These are phyloP conservation scores for Chloridella minuta DNA, from an alignment of 352 stramenopile species.

Conservation along the genomic window DNA sequence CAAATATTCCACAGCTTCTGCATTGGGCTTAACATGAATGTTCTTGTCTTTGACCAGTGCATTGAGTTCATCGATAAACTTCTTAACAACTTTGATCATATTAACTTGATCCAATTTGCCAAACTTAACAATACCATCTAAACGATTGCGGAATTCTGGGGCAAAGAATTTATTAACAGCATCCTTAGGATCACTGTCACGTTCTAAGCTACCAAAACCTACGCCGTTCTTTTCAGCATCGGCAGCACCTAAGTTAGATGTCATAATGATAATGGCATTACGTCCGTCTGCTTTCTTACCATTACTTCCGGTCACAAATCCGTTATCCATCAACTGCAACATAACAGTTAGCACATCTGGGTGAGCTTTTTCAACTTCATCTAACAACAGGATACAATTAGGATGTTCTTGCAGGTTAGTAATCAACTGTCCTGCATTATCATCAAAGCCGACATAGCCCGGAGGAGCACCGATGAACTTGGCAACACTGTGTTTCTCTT, in stretches of 20 bases:
- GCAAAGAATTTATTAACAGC: constrained; percentile 30
- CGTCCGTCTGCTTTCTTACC: constrained; percentile 69
- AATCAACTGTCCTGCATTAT: constrained; percentile 66
- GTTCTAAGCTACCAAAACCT: constrained; percentile 19
- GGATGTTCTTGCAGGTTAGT: constrained; percentile 57
- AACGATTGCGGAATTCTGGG: constrained; percentile 71
- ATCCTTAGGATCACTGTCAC: constrained; percentile 47
- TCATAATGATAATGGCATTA: constrained; percentile 88
- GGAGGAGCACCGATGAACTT: constrained; percentile 59
- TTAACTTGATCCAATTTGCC: too few relatives aligned
- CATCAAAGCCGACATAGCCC: constrained; percentile 68
- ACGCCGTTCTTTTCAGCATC: too few relatives aligned
- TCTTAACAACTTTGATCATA: too few relatives aligned
- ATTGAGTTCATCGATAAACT: too few relatives aligned
- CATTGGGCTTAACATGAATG: too few relatives aligned
- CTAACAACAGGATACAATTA: constrained; percentile 37
- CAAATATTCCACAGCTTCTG: too few relatives aligned
- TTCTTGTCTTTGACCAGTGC: too few relatives aligned
- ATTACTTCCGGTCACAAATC: constrained; percentile 69
- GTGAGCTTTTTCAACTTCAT: constrained; percentile 19
- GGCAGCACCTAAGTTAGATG: constrained; percentile 25
- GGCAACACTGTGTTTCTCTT: constrained; percentile 64
- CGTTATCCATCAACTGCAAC: constrained; percentile 72
- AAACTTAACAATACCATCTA: constrained; percentile 56
- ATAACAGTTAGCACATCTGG: constrained; percentile 69